Base-by-base conservation (phyloP, 306 rosid species). In the Lupinus albus region DNA sequence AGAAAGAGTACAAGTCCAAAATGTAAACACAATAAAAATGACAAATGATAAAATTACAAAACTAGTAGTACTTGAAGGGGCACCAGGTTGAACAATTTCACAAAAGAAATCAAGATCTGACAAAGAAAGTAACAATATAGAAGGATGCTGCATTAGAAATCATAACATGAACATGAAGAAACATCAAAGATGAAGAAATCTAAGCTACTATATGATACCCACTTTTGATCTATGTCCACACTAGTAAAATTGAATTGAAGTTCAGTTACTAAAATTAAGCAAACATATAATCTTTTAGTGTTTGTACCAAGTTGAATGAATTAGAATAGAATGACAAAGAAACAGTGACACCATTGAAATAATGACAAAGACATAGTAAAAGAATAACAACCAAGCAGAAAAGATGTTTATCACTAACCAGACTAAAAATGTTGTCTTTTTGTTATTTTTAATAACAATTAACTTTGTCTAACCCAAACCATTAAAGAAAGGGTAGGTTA, bases 401-500 rank as follows among this genome's bases (percentile, higher is more conserved):
- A 33, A 33, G 36, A 33, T 2, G 36, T 0, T 2, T 2, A 5
- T 33, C 38, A 33, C 38, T 33, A 33, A 5, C 42, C 56, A 11
- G 65, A 63, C 61, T 11, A 47, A 70, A 50, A 48, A 50, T 30
- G 7, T 28, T 20, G 72, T 74, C 61, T n/a, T 62, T 50, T 64
- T 25, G 30, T 38, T 46, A 14, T 1, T 45, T n/a, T 3, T 16
- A 42, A 33, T 33, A 25, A 38, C 38, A 5, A 51, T 20, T 50
- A 33, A 44, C 53, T 70, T 56, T 52, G 82, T 60, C 80, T 38
- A 75, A 70, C 66, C 57, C 44, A 66, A 58, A 41, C 32, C 10
- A 71, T 28, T 7, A 36, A 46, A 5, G 4, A 59, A 20, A 42
- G 21, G 62, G 39, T 17, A 66, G 28, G 65, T 42, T 8, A 33